Evolutionary conservation across 805 yeast species (phyloP), one percentile per base, ranked within the genome.

Genomic region (Candida rishiriensis): DNA sequence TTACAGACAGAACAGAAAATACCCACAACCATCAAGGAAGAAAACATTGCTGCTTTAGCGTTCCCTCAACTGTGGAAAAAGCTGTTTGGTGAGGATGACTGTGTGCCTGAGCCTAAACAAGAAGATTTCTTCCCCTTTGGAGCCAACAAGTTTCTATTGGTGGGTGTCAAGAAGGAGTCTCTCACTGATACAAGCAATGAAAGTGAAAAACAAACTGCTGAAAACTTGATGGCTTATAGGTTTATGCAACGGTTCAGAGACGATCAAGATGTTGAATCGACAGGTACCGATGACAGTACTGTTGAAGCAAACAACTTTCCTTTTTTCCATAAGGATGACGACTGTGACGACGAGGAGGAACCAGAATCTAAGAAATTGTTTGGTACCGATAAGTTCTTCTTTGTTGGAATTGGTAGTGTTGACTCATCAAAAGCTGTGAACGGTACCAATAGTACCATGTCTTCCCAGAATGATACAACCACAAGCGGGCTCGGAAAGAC

Each of bases 31-130:
- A 52, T 63, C 10, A 47, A 54, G 38, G 65, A 63, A 44, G 54
- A 55, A 38, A 46, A 60, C 40, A 50, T 63, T 32, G n/a, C 48
- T 3, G 46, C 60, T 3, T 31, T 50, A 46, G 65, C 65, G 1
- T 63, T 61, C 36, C 67, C 68, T 1, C 36, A 46, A 13, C 44
- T 53, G 7, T 63, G 60, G 60, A 18, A 46, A 12, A 53, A 46
- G 36, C 44, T 53, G 11, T 45, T 42, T 37, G 50, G 44, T 16
- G 41, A 39, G n/a, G 51, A 43, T n/a, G 43, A 44, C 10, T 41
- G 48, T 21, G 47, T 38, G 2, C 50, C 40, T 17, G 42, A 18
- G n/a, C 26, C 26, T 21, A 39, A 18, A 9, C 46, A 47, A 12
- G 54, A 53, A 28, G 42, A 46, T 13, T 44, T 43, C 34, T 54